phyloP scores from a whole-genome alignment of 2,329 filamentous ascomycete genomes.

The Diaporthe caulivora region DNA sequence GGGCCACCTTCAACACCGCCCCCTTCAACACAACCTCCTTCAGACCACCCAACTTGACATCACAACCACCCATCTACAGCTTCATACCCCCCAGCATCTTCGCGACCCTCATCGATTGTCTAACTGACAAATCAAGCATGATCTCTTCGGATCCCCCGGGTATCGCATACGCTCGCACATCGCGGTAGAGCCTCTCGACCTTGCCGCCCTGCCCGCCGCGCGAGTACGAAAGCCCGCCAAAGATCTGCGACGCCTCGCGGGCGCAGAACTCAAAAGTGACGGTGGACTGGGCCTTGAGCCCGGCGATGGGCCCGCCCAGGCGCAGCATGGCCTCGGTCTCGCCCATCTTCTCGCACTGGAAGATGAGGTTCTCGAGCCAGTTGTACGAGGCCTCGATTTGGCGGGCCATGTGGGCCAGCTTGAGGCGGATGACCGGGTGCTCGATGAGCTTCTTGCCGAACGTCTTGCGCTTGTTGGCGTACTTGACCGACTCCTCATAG shows the following conservation, averaged over 20 bases:
- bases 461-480: constrained; percentile 95
- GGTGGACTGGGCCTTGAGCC: constrained; percentile 93
- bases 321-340: constrained; percentile 97
- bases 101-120: constrained; percentile 86
- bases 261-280: constrained; percentile 98
- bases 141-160: constrained; percentile 86
- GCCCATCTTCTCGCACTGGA: constrained; percentile 91
- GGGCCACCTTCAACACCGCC: background rate
- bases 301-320: constrained; percentile 92
- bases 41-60: background rate
- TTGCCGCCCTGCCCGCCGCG: constrained; percentile 95
- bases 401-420: constrained; percentile 97
- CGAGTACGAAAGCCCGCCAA: constrained; percentile 92
- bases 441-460: constrained; percentile 98
- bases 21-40: no score
- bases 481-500: constrained; percentile 96
- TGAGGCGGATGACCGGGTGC: constrained; percentile 96
- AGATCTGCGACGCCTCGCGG: constrained; percentile 96
- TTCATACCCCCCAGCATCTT: constrained; percentile 92
- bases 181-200: constrained; percentile 93
- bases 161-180: constrained; percentile 96
- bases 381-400: constrained; percentile 98
- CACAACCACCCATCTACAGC: constrained; percentile 66
- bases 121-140: constrained; percentile 88
- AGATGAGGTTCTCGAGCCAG: constrained; percentile 96